These are phyloP conservation scores for Calonectria pseudoreteaudii DNA, from an alignment of 2,329 filamentous ascomycete genomes.

Conservation along the genomic window DNA sequence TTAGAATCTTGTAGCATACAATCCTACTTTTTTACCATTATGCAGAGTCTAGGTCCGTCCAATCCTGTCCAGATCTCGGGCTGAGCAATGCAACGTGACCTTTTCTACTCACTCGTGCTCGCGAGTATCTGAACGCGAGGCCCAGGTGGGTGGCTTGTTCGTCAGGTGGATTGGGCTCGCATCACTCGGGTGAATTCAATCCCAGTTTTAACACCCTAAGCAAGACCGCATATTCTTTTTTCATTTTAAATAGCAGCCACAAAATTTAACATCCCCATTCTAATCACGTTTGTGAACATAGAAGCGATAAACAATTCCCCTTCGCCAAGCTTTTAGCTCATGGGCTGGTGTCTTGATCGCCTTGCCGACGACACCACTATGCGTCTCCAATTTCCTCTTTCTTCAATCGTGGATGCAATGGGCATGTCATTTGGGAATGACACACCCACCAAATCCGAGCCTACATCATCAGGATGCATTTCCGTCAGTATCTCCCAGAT, in stretches of 20 bases:
- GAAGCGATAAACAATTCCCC: neutral
- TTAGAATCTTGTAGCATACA: no score
- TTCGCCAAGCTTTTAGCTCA: neutral
- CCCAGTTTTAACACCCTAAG: no score
- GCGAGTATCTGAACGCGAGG: no score
- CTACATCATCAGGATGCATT: conserved; percentile 17
- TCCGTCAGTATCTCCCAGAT: conserved; percentile 28
- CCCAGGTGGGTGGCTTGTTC: no score
- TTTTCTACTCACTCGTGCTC: no score
- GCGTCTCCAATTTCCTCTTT: neutral
- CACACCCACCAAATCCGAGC: fast-evolving
- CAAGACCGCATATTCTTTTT: no score
- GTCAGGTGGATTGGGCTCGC: no score
- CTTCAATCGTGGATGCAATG: neutral
- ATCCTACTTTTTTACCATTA: neutral
- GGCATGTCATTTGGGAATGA: neutral
- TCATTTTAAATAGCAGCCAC: no score
- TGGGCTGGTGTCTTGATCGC: neutral
- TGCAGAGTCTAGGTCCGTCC: no score
- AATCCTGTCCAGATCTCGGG: neutral
- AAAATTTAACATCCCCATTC: neutral
- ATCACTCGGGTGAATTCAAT: no score
- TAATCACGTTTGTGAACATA: neutral
- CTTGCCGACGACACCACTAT: no score
- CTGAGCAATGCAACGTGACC: no score